Percentiles rank a stretch among this genome's conserved stretches.
These are phyloP conservation scores for Globisporangium polare DNA, from an alignment of 352 stramenopile species.

Conservation along the genomic window DNA sequence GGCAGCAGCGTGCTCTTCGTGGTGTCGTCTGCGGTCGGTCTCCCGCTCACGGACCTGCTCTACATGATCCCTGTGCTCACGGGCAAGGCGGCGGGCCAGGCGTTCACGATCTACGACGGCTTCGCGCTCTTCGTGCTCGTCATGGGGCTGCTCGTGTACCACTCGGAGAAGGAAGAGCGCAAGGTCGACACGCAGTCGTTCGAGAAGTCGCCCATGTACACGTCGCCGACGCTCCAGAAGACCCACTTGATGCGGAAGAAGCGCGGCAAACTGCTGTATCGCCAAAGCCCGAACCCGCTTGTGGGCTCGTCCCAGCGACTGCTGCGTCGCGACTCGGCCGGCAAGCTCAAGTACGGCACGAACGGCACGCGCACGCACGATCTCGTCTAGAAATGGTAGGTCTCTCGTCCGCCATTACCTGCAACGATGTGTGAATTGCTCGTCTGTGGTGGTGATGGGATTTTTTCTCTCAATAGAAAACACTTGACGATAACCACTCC, in stretches of 20 bases:
- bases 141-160: constrained; percentile 83
- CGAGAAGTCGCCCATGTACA: constrained; percentile 85
- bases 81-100: constrained; percentile 53
- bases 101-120: constrained; percentile 86
- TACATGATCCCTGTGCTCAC: constrained; percentile 83
- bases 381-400: constrained; percentile 4
- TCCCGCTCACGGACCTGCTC: constrained; percentile 79
- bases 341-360: constrained; percentile 60
- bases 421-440: background rate
- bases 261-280: constrained; percentile 76
- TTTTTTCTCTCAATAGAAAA: constrained; percentile 3
- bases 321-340: constrained; percentile 37
- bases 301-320: constrained; percentile 58
- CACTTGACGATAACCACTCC: background rate
- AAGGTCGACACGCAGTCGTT: constrained; percentile 53
- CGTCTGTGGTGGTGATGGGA: background rate
- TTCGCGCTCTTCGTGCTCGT: constrained; percentile 86
- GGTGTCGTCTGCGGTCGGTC: constrained; percentile 76
- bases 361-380: constrained; percentile 13
- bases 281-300: constrained; percentile 74
- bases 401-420: background rate
- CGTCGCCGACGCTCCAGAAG: constrained; percentile 79
- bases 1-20: constrained; percentile 87
- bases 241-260: constrained; percentile 81
- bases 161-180: constrained; percentile 85